A percentile compares a stretch with the other conserved stretches of the same genome.
phyloP scores from a whole-genome alignment of 768 basidiomycete genomes.

The Coprinopsis cinerea region DNA sequence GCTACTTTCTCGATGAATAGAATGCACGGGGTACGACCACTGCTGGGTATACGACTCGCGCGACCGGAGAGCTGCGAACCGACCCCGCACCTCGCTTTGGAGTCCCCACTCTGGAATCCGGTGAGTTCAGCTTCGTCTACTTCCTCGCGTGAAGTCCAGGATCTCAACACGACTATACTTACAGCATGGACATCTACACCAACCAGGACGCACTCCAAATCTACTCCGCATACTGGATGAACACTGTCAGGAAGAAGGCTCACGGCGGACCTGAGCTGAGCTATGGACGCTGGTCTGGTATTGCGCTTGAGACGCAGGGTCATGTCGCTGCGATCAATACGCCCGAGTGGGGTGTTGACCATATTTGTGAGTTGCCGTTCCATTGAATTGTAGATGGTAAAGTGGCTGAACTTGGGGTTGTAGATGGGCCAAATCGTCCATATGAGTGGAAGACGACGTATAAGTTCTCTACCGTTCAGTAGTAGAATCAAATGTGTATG shows the following conservation, averaged over 20 bases:
- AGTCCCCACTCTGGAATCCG: conserved; percentile 45
- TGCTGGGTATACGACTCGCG: conserved; percentile 42
- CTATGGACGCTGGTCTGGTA: conserved; percentile 37
- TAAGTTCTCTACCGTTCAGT: conserved; percentile 34
- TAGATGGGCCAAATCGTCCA: conserved; percentile 37
- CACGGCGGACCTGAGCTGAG: conserved; percentile 41
- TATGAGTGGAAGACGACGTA: conserved; percentile 44
- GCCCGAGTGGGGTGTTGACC: conserved; percentile 48
- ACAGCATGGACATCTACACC: conserved; percentile 36
- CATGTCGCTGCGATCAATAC: conserved; percentile 52
- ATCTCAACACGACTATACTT: neutral
- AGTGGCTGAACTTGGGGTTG: neutral
- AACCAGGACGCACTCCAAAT: conserved; percentile 48
- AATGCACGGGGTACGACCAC: conserved; percentile 44
- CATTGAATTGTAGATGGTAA: neutral
- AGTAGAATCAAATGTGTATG: conserved; percentile 6
- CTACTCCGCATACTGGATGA: conserved; percentile 41
- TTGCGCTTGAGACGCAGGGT: conserved; percentile 50
- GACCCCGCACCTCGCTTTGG: conserved; percentile 34
- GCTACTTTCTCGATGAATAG: conserved; percentile 17
- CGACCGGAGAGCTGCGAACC: conserved; percentile 16
- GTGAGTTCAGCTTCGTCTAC: conserved; percentile 17
- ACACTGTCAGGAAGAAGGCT: conserved; percentile 39
- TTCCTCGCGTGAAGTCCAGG: too few relatives aligned
- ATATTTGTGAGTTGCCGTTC: conserved; percentile 37